Conservation (phyloP, 176 grass and related monocot species). For the Bolboschoenus planiculmis region DNA sequence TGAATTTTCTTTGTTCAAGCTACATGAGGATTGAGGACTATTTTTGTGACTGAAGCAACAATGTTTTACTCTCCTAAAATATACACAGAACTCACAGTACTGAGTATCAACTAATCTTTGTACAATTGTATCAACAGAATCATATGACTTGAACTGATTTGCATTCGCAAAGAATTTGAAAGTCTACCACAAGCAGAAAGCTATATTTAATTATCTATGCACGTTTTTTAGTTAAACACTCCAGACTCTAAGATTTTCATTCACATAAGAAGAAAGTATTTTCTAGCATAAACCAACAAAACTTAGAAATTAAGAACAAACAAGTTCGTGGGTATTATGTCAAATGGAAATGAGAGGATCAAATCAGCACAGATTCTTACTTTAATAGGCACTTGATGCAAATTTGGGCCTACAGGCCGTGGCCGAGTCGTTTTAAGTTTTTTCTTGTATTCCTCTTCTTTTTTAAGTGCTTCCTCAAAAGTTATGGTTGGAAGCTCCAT, state of each 20-base stretch:
- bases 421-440: slow-evolving; percentile 31
- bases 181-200: neutral
- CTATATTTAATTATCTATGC: neutral
- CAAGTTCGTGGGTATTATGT: neutral
- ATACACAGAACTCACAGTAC: neutral
- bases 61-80: neutral
- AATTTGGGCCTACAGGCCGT: slow-evolving; percentile 8
- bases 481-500: slow-evolving; percentile 41
- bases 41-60: neutral
- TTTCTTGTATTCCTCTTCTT: slow-evolving; percentile 50
- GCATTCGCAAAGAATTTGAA: no score
- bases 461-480: slow-evolving; percentile 51
- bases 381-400: neutral
- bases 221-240: neutral
- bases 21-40: neutral
- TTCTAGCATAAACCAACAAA: slow-evolving; percentile 12
- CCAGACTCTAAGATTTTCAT: neutral
- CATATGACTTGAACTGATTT: neutral
- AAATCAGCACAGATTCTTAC: slow-evolving; percentile 1
- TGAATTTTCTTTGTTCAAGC: slow-evolving; percentile 1
- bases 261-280: slow-evolving; percentile 12
- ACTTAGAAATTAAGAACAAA: neutral
- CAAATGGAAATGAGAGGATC: neutral
- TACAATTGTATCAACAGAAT: neutral
- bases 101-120: neutral